Evolutionary conservation across 2,329 filamentous ascomycete genomes (phyloP).

Genomic region (Arthrobotrys musiformis): DNA sequence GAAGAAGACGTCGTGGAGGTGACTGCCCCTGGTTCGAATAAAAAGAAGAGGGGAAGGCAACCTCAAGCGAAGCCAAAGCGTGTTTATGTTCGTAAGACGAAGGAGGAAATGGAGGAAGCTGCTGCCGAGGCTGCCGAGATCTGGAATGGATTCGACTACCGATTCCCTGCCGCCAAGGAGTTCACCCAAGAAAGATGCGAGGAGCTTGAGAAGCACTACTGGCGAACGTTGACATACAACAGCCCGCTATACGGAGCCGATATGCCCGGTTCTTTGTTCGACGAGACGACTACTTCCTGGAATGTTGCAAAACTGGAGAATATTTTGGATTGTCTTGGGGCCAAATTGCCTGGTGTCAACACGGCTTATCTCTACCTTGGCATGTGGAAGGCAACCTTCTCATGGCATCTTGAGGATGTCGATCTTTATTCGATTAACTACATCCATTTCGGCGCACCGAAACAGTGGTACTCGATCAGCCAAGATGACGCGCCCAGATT

Average conservation of each 20-base stretch:
- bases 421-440: constrained; percentile 99
- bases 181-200: constrained; percentile 92
- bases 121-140: constrained; percentile 64
- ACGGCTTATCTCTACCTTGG: constrained; percentile 97
- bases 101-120: constrained; percentile 53
- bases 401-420: constrained; percentile 98
- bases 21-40: constrained; percentile 21
- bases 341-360: constrained; percentile 96
- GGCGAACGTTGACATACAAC: constrained; percentile 96
- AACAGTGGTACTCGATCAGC: constrained; percentile 99
- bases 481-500: constrained; percentile 93
- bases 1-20: constrained; percentile 17
- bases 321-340: constrained; percentile 89
- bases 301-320: constrained; percentile 96
- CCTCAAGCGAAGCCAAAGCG: constrained; percentile 55
- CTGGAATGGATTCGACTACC: constrained; percentile 91
- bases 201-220: constrained; percentile 93
- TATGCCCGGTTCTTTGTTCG: constrained; percentile 93
- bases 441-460: constrained; percentile 96
- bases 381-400: constrained; percentile 99
- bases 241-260: constrained; percentile 95
- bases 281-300: constrained; percentile 84
- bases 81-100: constrained; percentile 58
- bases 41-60: constrained; percentile 48
- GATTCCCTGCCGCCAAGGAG: constrained; percentile 82